phyloP scores from a whole-genome alignment of 2,329 filamentous ascomycete genomes.

The Monascus ruber region DNA sequence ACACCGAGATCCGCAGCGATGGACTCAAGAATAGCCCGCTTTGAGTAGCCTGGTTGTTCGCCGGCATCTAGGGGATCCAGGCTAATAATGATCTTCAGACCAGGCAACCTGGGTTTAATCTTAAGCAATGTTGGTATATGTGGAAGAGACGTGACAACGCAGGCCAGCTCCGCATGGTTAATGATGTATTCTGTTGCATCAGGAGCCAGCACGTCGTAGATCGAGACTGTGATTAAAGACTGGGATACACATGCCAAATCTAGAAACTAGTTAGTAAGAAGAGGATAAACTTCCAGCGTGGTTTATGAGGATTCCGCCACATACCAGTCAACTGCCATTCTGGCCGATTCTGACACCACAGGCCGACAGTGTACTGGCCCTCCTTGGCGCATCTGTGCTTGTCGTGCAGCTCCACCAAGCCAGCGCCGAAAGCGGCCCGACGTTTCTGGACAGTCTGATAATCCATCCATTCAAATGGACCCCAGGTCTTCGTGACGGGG shows the following conservation, averaged over 20 bases:
- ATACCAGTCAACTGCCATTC: conserved; percentile 77
- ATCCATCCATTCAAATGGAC: conserved; percentile 70
- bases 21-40: conserved; percentile 63
- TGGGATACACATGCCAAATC: conserved; percentile 84
- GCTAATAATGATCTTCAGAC: conserved; percentile 76
- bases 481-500: conserved; percentile 58
- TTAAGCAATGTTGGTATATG: conserved; percentile 76
- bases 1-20: conserved; percentile 65
- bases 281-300: background rate
- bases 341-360: conserved; percentile 79
- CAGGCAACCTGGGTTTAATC: conserved; percentile 63
- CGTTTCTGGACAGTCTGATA: conserved; percentile 70
- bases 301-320: conserved; percentile 10
- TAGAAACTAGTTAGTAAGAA: conserved; percentile 19
- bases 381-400: conserved; percentile 54
- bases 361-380: conserved; percentile 58
- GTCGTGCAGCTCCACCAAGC: conserved; percentile 71
- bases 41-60: conserved; percentile 66
- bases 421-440: conserved; percentile 73
- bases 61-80: conserved; percentile 73
- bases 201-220: conserved; percentile 91
- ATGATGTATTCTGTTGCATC: conserved; percentile 92
- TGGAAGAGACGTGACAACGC: conserved; percentile 65
- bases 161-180: conserved; percentile 69
- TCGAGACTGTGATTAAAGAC: conserved; percentile 75